phyloP scores from a whole-genome alignment of 345 rosid species.

The Cardiospermum halicacabum region DNA sequence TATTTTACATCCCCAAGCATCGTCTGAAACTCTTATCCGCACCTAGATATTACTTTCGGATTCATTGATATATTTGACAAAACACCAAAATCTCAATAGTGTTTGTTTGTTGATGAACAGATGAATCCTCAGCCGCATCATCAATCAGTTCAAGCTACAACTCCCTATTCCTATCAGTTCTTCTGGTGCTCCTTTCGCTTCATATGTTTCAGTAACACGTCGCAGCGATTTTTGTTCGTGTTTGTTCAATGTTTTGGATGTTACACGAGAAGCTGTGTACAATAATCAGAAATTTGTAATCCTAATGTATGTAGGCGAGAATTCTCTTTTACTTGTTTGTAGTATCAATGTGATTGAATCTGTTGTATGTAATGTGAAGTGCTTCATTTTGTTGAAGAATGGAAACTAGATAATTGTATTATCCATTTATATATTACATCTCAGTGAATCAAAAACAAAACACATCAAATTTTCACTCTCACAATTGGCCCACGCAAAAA shows the following conservation, averaged over 20 bases:
- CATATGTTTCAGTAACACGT: conserved; percentile 22
- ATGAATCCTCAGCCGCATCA: conserved; percentile 29
- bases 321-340: background rate
- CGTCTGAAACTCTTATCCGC: background rate
- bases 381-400: no score
- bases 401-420: no score
- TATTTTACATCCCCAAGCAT: background rate
- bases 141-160: conserved; percentile 29
- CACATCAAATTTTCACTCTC: no score
- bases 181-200: conserved; percentile 28
- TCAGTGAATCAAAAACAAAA: no score
- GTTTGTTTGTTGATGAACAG: conserved; percentile 24
- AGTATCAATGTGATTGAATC: background rate
- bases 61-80: background rate
- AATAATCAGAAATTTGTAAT: background rate
- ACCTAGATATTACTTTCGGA: no score
- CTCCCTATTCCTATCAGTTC: conserved; percentile 22
- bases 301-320: background rate
- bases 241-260: background rate
- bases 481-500: no score
- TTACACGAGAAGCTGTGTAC: background rate
- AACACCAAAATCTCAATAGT: background rate
- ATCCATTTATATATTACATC: no score
- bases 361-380: background rate
- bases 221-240: no score